A percentile compares a stretch with the other conserved stretches of the same genome.
Conservation (phyloP, 192 early-diverging fungal genomes). For the Backusella tuberculispora region DNA sequence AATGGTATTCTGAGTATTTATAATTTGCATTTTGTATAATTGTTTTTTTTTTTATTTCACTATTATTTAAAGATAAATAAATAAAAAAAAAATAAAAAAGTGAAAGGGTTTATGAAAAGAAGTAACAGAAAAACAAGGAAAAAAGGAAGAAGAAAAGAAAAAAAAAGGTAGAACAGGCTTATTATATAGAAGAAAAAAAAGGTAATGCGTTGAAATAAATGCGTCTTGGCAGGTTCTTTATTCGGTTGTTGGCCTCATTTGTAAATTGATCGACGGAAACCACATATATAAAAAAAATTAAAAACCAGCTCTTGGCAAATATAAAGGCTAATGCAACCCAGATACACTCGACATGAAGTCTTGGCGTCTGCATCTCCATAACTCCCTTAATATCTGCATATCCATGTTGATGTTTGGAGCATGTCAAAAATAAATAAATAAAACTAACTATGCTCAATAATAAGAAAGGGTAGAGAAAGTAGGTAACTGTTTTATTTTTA, state of each 20-base stretch:
- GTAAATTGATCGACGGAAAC: slow-evolving; percentile 14
- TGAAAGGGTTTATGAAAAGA: too few relatives aligned
- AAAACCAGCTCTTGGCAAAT: slow-evolving; percentile 21
- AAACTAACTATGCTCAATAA: background rate
- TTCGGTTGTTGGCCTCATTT: slow-evolving; percentile 12
- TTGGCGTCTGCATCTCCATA: slow-evolving; percentile 19
- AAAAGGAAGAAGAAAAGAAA: slow-evolving; percentile 12
- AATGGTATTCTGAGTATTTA: background rate
- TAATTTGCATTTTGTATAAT: background rate
- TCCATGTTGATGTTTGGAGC: background rate
- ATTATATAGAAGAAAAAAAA: slow-evolving; percentile 11
- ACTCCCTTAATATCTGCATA: slow-evolving; percentile 7
- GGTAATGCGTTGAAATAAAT: background rate
- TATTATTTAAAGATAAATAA: background rate
- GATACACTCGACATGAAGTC: slow-evolving; percentile 18
- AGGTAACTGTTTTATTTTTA: background rate
- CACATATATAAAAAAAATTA: slow-evolving; percentile 7
- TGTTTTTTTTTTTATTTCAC: background rate
- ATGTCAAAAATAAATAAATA: background rate
- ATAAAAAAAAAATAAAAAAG: background rate
- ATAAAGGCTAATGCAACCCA: background rate
- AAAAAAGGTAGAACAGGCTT: background rate
- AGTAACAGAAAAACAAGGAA: background rate
- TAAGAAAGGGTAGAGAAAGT: background rate
- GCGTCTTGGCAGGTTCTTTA: slow-evolving; percentile 15